These are phyloP conservation scores for Brassica hybrid DNA, from an alignment of 441 rosid genomes.

Conservation along the genomic window DNA sequence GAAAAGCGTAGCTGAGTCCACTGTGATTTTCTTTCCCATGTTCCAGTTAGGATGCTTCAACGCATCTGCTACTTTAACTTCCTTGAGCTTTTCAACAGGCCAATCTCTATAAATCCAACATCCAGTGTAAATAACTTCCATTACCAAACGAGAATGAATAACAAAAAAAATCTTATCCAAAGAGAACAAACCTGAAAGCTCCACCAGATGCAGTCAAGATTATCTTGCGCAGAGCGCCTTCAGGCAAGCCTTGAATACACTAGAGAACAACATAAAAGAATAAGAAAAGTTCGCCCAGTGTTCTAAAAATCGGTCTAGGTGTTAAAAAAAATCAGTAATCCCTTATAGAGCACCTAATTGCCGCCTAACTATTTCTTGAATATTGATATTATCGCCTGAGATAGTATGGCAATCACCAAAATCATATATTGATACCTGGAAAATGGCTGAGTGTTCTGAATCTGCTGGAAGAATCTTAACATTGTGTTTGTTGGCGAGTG, in stretches of 20 bases:
- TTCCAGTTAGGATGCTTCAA: slow-evolving; percentile 95
- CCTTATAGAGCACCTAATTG: too few species aligned
- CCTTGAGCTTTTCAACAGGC: slow-evolving; percentile 93
- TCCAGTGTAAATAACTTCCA: neutral
- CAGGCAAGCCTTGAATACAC: slow-evolving; percentile 96
- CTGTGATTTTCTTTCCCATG: slow-evolving; percentile 97
- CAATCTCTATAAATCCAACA: slow-evolving; percentile 59
- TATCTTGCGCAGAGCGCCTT: slow-evolving; percentile 80
- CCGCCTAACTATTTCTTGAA: too few species aligned
- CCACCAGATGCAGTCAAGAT: slow-evolving; percentile 98
- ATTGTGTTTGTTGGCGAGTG: slow-evolving; percentile 84
- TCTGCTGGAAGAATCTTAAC: slow-evolving; percentile 97
- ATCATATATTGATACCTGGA: slow-evolving; percentile 60
- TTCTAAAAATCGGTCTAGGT: too few species aligned
- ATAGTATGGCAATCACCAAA: neutral
- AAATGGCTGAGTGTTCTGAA: slow-evolving; percentile 97
- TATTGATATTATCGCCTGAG: neutral
- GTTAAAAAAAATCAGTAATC: too few species aligned
- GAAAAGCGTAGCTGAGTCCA: slow-evolving; percentile 98
- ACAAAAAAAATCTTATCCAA: neutral
- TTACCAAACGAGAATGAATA: neutral
- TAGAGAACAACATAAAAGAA: too few species aligned
- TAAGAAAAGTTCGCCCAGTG: slow-evolving; percentile 14
- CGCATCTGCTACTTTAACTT: slow-evolving; percentile 94
- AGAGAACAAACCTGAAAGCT: slow-evolving; percentile 77